phyloP scores from a whole-genome alignment of 176 grass and related monocot genomes.

The Cenchrus americanus region DNA sequence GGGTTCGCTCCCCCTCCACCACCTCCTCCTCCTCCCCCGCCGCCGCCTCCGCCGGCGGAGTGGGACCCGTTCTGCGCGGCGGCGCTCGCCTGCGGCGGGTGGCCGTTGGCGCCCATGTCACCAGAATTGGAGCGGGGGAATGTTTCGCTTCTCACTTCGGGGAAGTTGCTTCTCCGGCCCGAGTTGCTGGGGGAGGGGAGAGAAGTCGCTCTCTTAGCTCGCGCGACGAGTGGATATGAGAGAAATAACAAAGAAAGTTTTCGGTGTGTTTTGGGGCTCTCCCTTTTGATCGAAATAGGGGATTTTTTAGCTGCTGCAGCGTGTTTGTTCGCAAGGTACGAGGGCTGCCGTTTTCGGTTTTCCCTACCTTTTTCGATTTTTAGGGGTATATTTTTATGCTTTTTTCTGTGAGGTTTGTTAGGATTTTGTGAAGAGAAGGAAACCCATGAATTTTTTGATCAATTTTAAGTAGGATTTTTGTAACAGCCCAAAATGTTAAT shows the following conservation, averaged over 20 bases:
- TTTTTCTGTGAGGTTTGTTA: not conserved
- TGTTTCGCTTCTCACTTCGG: constrained; percentile 18
- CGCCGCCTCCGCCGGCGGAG: constrained; percentile 43
- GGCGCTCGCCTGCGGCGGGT: constrained; percentile 57
- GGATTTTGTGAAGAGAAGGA: not conserved
- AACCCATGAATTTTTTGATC: too few relatives aligned
- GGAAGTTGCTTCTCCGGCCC: constrained; percentile 34
- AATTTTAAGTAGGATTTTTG: too few relatives aligned
- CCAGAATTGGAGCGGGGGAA: constrained; percentile 33
- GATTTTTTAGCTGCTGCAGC: not conserved
- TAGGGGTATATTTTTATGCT: too few relatives aligned
- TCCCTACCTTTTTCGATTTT: not conserved
- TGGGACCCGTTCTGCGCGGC: constrained; percentile 51
- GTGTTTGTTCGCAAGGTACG: constrained; percentile 23
- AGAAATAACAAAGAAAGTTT: constrained; percentile 27
- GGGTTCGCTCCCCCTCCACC: constrained; percentile 60
- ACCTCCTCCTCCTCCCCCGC: constrained; percentile 47
- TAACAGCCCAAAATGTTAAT: too few relatives aligned
- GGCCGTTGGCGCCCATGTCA: constrained; percentile 75
- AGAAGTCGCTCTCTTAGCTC: constrained; percentile 25
- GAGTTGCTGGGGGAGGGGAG: constrained; percentile 22
- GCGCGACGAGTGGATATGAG: constrained; percentile 49
- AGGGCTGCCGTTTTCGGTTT: not conserved
- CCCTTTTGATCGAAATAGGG: constrained; percentile 41
- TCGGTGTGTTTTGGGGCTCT: constrained; percentile 17